Evolutionary conservation across 2,329 filamentous ascomycete genomes (phyloP), one percentile per base, ranked within the genome.

Genomic region (Tolypocladium nubicola): DNA sequence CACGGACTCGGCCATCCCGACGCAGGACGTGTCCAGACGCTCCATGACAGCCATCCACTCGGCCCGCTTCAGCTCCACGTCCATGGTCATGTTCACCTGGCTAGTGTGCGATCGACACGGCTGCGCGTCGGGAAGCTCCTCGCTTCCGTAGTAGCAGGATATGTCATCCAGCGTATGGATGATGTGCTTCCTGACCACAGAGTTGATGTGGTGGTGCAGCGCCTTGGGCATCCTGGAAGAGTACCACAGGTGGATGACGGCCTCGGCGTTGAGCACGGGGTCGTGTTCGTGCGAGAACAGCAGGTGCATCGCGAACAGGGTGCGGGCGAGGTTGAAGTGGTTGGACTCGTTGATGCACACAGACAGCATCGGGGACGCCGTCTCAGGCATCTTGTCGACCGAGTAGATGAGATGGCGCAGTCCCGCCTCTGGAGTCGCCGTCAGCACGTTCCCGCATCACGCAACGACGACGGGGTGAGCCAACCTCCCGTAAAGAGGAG

Each of bases 351-450:
- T 60, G 33, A 66, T 21, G 0, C 50, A 56, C 7, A 62, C 56
- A 9, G 38, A 19, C 5, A 68, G 57, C 10, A 9, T 26, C 2
- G 61, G 63, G 0, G 16, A 47, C 3, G 67, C 60, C 1, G 57
- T 62, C 4, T 57, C 50, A 6, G 63, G 62, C 49, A 68, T 26
- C 11, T 62, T 62, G 45, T 41, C 54, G 19, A 67, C 47, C 10
- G 62, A 62, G 54, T 66, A 65, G 21, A 69, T 62, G 38, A 68
- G 53, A 30, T 68, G 64, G 26, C 66, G 65, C 19, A 68, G 41
- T 4, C 54, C 53, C 2, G 56, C 61, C 5, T 58, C 66, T 69
- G 23, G 14, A 30, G 21, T 3, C 19, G 30, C 35, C 47, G 16
- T n/a, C 26, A 45, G 39, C 21, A 26, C 13, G 30, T 8, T 21